These are phyloP conservation scores for Suhomyces choctaworum DNA, from an alignment of 1,139 yeast species.

Conservation along the genomic window DNA sequence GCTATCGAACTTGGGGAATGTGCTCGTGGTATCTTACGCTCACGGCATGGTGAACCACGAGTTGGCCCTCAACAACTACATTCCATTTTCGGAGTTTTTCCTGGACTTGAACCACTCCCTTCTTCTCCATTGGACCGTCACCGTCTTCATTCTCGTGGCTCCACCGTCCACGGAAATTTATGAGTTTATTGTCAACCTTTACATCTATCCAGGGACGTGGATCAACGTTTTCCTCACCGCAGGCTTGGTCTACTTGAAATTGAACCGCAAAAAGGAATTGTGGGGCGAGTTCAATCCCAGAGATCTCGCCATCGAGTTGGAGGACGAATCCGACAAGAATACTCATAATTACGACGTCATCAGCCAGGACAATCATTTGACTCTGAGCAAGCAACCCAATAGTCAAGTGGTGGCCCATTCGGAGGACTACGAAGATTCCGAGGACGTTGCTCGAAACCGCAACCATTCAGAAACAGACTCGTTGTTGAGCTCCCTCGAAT, in stretches of 20 bases:
- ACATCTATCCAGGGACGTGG: conserved; percentile 56
- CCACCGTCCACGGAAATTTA: conserved; percentile 52
- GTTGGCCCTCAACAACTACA: conserved; percentile 67
- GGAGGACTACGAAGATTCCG: conserved; percentile 4
- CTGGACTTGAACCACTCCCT: conserved; percentile 51
- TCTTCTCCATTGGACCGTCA: conserved; percentile 48
- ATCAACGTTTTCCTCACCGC: conserved; percentile 42
- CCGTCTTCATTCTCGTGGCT: conserved; percentile 43
- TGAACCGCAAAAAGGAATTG: conserved; percentile 27
- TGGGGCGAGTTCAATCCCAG: conserved; percentile 33
- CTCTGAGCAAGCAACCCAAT: conserved; percentile 1
- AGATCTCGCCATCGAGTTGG: conserved; percentile 5
- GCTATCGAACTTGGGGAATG: conserved; percentile 74
- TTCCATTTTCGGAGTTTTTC: conserved; percentile 65
- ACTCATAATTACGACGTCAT: conserved; percentile 1
- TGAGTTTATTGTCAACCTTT: conserved; percentile 50
- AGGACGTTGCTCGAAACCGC: conserved; percentile 2
- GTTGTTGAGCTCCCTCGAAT: conserved; percentile 3
- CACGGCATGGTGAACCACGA: conserved; percentile 79
- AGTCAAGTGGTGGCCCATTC: neutral
- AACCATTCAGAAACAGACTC: conserved; percentile 7
- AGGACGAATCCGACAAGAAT: conserved; percentile 7
- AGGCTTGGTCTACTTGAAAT: conserved; percentile 44
- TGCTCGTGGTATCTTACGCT: conserved; percentile 73
- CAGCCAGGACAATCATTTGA: neutral